Evolutionary conservation across 495 filamentous ascomycete genomes (phyloP).

Genomic region (Sporormia fimetaria): DNA sequence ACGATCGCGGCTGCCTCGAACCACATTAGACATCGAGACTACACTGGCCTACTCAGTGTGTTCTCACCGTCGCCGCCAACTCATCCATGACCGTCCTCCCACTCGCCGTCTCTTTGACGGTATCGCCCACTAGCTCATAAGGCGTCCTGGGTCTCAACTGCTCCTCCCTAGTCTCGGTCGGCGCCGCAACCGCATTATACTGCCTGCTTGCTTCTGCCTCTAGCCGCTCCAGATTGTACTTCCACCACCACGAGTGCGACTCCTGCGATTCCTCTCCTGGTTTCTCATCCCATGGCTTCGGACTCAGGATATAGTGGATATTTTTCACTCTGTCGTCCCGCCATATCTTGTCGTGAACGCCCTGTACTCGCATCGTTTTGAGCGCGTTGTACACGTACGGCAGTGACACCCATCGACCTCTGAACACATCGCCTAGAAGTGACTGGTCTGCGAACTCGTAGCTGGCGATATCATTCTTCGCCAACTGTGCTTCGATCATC

Average conservation of each 20-base stretch:
- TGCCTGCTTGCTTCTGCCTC: slow-evolving; percentile 36
- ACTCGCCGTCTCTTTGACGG: no score
- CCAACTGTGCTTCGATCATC: slow-evolving; percentile 43
- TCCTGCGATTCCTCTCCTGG: slow-evolving; percentile 39
- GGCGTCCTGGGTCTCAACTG: no score
- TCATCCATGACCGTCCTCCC: no score
- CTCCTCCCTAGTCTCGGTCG: no score
- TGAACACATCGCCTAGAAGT: slow-evolving; percentile 55
- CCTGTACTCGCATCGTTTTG: slow-evolving; percentile 59
- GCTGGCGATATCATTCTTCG: slow-evolving; percentile 33
- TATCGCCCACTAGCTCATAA: no score
- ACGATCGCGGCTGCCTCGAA: no score
- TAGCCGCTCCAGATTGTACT: slow-evolving; percentile 43
- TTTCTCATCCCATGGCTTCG: slow-evolving; percentile 71
- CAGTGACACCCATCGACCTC: slow-evolving; percentile 56
- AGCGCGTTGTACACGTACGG: slow-evolving; percentile 76
- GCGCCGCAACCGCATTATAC: no score
- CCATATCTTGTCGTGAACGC: slow-evolving; percentile 64
- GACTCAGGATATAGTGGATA: slow-evolving; percentile 66
- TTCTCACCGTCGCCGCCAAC: no score
- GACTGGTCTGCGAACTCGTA: slow-evolving; percentile 73
- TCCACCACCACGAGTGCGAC: slow-evolving; percentile 58
- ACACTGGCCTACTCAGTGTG: no score
- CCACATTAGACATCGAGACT: no score
- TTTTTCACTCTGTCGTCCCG: slow-evolving; percentile 64